Conservation (phyloP, 805 yeast species). For the Metschnikowia lachancei region DNA sequence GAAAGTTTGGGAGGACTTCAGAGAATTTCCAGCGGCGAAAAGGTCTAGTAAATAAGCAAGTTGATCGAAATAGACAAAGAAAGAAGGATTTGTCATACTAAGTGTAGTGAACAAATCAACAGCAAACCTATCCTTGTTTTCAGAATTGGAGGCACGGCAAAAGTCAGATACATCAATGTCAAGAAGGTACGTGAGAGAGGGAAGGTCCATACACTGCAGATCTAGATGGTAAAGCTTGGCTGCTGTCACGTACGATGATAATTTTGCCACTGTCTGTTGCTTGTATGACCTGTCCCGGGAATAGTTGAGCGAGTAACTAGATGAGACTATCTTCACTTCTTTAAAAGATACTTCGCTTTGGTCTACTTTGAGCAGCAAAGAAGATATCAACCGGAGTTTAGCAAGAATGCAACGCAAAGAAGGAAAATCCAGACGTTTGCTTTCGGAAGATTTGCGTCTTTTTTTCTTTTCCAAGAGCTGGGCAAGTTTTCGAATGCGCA, state of each 20-base stretch:
- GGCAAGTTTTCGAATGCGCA: constrained; percentile 13
- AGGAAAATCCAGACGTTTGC: not conserved
- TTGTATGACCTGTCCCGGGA: constrained; percentile 14
- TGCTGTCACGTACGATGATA: constrained; percentile 28
- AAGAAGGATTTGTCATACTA: constrained; percentile 33
- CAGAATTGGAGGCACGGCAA: constrained; percentile 19
- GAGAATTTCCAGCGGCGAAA: not conserved
- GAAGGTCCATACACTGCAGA: constrained; percentile 34
- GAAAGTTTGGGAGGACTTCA: not conserved
- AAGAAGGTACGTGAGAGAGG: constrained; percentile 31
- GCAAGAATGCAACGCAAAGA: constrained; percentile 8
- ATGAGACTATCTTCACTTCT: constrained; percentile 12
- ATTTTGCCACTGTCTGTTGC: constrained; percentile 15
- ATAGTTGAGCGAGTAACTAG: constrained; percentile 16
- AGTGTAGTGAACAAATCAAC: constrained; percentile 21
- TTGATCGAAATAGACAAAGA: constrained; percentile 41
- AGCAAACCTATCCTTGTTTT: constrained; percentile 9
- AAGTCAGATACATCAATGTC: constrained; percentile 24
- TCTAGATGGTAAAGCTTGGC: constrained; percentile 29
- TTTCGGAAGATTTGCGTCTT: not conserved
- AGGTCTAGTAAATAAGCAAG: constrained; percentile 20
- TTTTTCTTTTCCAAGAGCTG: constrained; percentile 6
- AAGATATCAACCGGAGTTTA: constrained; percentile 11
- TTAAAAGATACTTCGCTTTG: constrained; percentile 15
- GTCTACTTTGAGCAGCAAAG: constrained; percentile 19